Conservation (phyloP, 257 asterid genomes). For the Vinca minor region DNA sequence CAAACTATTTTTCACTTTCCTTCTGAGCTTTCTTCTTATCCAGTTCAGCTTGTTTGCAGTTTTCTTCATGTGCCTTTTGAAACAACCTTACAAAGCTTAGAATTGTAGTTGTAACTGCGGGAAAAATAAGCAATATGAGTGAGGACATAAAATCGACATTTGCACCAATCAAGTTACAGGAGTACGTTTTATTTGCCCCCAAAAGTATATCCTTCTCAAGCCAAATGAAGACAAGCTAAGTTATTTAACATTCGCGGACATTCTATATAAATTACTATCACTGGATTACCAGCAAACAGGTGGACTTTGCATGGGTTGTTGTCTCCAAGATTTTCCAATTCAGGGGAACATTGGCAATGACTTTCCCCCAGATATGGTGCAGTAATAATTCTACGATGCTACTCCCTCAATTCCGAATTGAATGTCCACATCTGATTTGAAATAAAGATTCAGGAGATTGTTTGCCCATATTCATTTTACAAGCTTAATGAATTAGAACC, state of each 20-base stretch:
- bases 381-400: too few species aligned
- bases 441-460: not conserved
- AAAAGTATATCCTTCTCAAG: too few species aligned
- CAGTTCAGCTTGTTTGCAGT: constrained; percentile 80
- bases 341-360: too few species aligned
- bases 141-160: not conserved
- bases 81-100: constrained; percentile 84
- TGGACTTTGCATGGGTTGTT: too few species aligned
- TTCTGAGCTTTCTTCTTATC: constrained; percentile 95
- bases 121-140: not conserved
- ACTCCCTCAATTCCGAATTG: not conserved
- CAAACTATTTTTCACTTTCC: constrained; percentile 53
- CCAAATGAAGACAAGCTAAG: too few species aligned
- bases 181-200: not conserved
- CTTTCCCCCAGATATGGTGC: too few species aligned
- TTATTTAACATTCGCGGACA: too few species aligned
- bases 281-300: too few species aligned
- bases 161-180: not conserved
- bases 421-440: too few species aligned
- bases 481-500: not conserved
- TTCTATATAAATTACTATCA: too few species aligned
- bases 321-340: too few species aligned
- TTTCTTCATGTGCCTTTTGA: constrained; percentile 89
- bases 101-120: constrained; percentile 84
- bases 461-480: not conserved